These are phyloP conservation scores for Erigeron philadelphicus DNA, from an alignment of 140 eudicot genomes.

Conservation along the genomic window DNA sequence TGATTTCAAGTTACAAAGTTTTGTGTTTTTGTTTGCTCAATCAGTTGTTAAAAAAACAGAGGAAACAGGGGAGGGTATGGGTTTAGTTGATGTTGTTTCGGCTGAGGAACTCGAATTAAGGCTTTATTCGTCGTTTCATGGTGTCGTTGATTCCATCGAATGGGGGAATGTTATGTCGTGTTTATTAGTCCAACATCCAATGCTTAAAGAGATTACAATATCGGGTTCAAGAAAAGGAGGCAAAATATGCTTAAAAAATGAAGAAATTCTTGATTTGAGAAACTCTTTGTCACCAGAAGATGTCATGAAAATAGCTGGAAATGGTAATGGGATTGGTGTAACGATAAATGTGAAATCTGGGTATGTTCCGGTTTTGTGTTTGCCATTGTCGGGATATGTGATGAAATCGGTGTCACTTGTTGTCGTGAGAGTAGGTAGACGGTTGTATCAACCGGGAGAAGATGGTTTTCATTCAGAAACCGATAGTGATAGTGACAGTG, in stretches of 20 bases:
- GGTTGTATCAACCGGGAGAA: conserved; percentile 29
- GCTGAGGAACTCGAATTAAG: conserved; percentile 30
- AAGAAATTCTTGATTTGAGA: conserved; percentile 17
- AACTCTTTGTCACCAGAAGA: conserved; percentile 32
- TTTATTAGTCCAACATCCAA: conserved; percentile 27
- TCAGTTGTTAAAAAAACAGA: conserved; percentile 7
- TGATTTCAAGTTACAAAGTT: conserved; percentile 34
- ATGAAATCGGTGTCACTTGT: conserved; percentile 32
- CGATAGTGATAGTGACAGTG: conserved; percentile 20
- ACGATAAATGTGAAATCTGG: conserved; percentile 33
- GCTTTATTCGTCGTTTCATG: conserved; percentile 31
- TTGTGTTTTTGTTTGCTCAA: conserved; percentile 30
- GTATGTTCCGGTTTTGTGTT: conserved; percentile 18
- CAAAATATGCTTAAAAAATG: conserved; percentile 7
- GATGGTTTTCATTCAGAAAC: conserved; percentile 17
- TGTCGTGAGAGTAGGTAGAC: conserved; percentile 30
- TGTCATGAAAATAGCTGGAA: conserved; percentile 21
- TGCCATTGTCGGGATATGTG: conserved; percentile 17
- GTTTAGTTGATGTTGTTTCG: conserved; percentile 13
- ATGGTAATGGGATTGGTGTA: conserved; percentile 30
- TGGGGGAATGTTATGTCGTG: conserved; percentile 37
- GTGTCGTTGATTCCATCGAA: conserved; percentile 33
- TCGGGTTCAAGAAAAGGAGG: conserved; percentile 34
- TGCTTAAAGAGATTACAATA: conserved; percentile 24
- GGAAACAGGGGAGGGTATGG: conserved; percentile 14